Evolutionary conservation across 495 filamentous ascomycete genomes (phyloP), one percentile per base, ranked within the genome.

Genomic region (Aspergillus baeticus): DNA sequence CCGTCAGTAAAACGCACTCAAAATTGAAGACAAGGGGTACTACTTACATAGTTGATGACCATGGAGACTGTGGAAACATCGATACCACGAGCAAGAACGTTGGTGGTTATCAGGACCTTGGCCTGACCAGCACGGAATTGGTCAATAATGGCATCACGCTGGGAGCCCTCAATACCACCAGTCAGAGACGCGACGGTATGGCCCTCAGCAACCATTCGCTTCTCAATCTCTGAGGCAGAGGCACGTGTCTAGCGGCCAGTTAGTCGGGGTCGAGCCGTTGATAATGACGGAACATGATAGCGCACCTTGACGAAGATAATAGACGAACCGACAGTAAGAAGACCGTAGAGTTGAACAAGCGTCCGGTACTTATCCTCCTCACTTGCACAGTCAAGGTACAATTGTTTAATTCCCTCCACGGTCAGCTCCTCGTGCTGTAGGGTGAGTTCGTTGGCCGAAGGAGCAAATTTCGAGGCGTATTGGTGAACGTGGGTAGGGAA

Each of bases 101-200:
- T 98, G 62, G 95, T 99, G 0, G 95, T 93, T 65, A 98, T 97
- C 54, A 99, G 86, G n/a, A 99, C 94, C 78, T 98, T 99, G 49
- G 90, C 88, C 22, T 83, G 77, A 46, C 92, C 92, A 18, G 68
- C 79, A 56, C 94, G 87, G 85, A 98, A 99, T 11, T 86, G 74
- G 63, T 96, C 89, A 57, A 99, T 88, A 57, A 98, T 83, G 0
- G 74, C 68, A 64, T 99, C 95, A 69, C 95, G 89, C 59, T 91
- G 84, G 6, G 73, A 74, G 15, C 91, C 93, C 59, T 96, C 89
- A 48, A 91, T 84, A 45, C 85, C 92, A 68, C 90, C 90, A 53
- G 91, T 93, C 61, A 99, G 77, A 26, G 86, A 89, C 5, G 89
- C 90, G 15, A 98, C 92, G 65, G 88, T 88, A 74, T 99, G 95